phyloP scores from a whole-genome alignment of 306 rosid genomes.

The Canavalia gladiata region DNA sequence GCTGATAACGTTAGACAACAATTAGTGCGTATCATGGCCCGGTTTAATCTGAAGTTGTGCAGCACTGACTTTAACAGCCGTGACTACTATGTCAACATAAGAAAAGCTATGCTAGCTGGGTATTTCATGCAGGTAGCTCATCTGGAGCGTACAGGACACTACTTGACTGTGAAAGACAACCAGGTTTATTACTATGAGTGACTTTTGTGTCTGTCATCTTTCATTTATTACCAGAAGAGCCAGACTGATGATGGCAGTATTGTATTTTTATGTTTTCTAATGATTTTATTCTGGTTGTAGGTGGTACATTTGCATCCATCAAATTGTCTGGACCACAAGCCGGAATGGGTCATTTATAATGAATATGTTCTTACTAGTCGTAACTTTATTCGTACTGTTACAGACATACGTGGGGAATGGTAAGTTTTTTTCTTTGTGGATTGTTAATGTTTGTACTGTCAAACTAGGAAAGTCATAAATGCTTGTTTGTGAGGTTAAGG shows the following conservation, averaged over 20 bases:
- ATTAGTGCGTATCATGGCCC: slow-evolving; percentile 82
- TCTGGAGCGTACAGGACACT: slow-evolving; percentile 91
- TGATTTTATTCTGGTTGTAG: slow-evolving; percentile 43
- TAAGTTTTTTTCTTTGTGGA: slow-evolving; percentile 46
- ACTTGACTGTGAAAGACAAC: slow-evolving; percentile 93
- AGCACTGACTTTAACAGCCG: slow-evolving; percentile 92
- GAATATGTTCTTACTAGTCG: slow-evolving; percentile 91
- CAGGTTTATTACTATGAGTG: slow-evolving; percentile 59
- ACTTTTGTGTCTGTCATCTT: not conserved
- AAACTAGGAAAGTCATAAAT: not conserved
- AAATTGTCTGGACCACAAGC: slow-evolving; percentile 92
- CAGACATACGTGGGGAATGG: slow-evolving; percentile 94
- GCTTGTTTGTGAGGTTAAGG: slow-evolving; percentile 5
- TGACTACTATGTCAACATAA: slow-evolving; percentile 89
- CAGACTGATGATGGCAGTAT: not conserved
- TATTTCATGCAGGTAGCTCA: slow-evolving; percentile 99
- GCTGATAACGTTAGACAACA: slow-evolving; percentile 96
- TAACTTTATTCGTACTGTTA: slow-evolving; percentile 92
- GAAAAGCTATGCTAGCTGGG: slow-evolving; percentile 96
- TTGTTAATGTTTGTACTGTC: not conserved
- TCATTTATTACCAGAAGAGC: not conserved
- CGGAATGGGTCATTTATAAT: slow-evolving; percentile 95
- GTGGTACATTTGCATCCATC: slow-evolving; percentile 96
- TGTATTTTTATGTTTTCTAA: slow-evolving; percentile 24
- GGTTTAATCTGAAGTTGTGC: slow-evolving; percentile 85